Evolutionary conservation across 257 asterid species (phyloP), one percentile per base, ranked within the genome.

Genomic region (Solanum pimpinellifolium): DNA sequence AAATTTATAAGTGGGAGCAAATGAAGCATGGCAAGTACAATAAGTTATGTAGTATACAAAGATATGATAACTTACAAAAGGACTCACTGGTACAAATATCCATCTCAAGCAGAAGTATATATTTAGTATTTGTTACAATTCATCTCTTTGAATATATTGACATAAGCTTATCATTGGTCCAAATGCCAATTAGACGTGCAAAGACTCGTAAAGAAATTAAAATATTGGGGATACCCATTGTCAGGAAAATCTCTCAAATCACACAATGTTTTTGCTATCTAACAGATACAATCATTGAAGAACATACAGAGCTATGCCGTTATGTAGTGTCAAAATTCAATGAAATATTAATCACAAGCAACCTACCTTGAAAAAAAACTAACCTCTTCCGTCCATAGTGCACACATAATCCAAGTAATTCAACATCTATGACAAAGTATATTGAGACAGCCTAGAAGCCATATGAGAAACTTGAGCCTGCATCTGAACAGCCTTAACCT

Each of bases 391-490:
- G 66, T 78, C 84, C 33, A 11, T 25, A 7, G 85, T 11, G 44
- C 60, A 49, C 69, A 29, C 23, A 39, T 62, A 47, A 65, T 29
- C 46, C 85, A 49, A 49, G 20, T 21, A 29, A 81, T 49, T 49
- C 69, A 29, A 81, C 41, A 12, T 81, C 85, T 52, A 89, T 91
- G 90, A 91, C 84, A 87, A 87, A 5, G 89, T 85, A 85, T 95
- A 93, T 41, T 92, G 96, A 4, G 96, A 88, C 16, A 90, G 87
- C 91, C 97, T 93, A 4, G 98, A 89, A 90, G 98, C 98, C 98
- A 95, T 97, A 85, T 90, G 92, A 49, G 97, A 92, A 87, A 97
- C 98, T 91, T 94, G 98, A 72, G 96, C 98, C 89, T 95, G 98
- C 98, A 95, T 93, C 91, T 94, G 99, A 52, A 92, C 93, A 84